Percentiles rank a stretch among this genome's conserved stretches.
Conservation (phyloP, 768 basidiomycete genomes). For the Brasilioporus rufonigricans region DNA sequence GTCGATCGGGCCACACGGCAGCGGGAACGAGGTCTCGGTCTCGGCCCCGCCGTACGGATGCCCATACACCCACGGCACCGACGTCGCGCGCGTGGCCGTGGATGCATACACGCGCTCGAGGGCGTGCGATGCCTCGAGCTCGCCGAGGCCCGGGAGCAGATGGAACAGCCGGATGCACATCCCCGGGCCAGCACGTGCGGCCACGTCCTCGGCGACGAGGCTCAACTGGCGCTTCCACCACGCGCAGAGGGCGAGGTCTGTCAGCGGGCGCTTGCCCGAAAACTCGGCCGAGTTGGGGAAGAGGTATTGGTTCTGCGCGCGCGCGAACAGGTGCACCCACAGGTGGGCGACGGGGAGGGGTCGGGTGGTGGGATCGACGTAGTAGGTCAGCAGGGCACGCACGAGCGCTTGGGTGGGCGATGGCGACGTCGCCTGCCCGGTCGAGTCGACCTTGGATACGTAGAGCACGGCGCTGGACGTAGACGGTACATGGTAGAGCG, state of each 20-base stretch:
- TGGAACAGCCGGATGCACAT: constrained; percentile 45
- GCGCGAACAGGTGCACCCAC: constrained; percentile 88
- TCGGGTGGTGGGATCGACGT: constrained; percentile 59
- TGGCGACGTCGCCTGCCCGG: constrained; percentile 65
- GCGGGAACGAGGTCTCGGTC: constrained; percentile 38
- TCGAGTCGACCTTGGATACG: constrained; percentile 92
- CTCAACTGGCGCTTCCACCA: constrained; percentile 90
- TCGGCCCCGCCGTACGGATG: constrained; percentile 64
- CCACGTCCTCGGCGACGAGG: constrained; percentile 47
- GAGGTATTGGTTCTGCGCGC: constrained; percentile 88
- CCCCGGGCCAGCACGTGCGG: constrained; percentile 1
- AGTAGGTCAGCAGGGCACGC: constrained; percentile 60
- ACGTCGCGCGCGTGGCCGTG: constrained; percentile 12
- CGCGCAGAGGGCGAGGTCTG: constrained; percentile 75
- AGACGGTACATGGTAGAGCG: constrained; percentile 68
- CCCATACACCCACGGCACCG: constrained; percentile 63
- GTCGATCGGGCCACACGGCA: constrained; percentile 45
- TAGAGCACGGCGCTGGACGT: constrained; percentile 76
- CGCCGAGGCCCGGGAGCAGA: constrained; percentile 66
- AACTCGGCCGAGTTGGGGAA: constrained; percentile 85
- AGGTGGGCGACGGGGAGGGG: constrained; percentile 56
- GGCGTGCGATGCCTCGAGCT: constrained; percentile 63
- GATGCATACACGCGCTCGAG: constrained; percentile 40
- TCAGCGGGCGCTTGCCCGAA: constrained; percentile 65
- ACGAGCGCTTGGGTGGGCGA: constrained; percentile 73